Conservation (phyloP, 805 yeast species). For the Pichia gijzeniarum region DNA sequence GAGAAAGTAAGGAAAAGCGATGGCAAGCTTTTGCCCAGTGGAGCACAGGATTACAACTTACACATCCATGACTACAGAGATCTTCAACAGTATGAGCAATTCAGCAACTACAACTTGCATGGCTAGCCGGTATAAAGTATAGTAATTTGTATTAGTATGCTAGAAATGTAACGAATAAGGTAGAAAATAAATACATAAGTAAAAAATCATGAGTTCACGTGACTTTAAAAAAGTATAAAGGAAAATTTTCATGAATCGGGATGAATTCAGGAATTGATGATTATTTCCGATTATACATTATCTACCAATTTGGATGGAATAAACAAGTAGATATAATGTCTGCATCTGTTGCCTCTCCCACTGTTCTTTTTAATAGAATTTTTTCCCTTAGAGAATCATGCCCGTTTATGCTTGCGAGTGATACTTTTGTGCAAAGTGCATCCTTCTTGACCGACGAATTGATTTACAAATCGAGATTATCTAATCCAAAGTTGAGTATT, state of each 20-base stretch:
- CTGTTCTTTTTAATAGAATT: constrained; percentile 62
- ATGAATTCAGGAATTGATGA: no score
- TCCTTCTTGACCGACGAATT: constrained; percentile 52
- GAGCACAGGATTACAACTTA: not conserved
- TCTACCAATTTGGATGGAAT: no score
- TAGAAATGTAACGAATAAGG: not conserved
- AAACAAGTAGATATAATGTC: constrained; percentile 17
- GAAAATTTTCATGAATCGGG: no score
- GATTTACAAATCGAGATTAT: constrained; percentile 31
- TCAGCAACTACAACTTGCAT: not conserved
- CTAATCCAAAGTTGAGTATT: constrained; percentile 27
- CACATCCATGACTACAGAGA: not conserved
- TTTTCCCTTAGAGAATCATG: constrained; percentile 65
- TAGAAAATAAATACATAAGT: not conserved
- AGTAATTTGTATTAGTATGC: not conserved
- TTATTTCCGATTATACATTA: no score
- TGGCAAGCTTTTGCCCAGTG: constrained; percentile 5
- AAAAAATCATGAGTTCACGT: constrained; percentile 4
- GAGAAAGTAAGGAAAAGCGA: constrained; percentile 12
- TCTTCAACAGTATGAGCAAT: constrained; percentile 3
- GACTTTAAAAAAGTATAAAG: not conserved
- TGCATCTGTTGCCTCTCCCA: constrained; percentile 26
- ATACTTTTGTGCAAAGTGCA: constrained; percentile 67
- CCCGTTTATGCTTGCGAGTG: constrained; percentile 66
- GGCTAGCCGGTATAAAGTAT: not conserved